Base-by-base conservation (phyloP, 768 basidiomycete genomes). In the Psilocybe cubensis region DNA sequence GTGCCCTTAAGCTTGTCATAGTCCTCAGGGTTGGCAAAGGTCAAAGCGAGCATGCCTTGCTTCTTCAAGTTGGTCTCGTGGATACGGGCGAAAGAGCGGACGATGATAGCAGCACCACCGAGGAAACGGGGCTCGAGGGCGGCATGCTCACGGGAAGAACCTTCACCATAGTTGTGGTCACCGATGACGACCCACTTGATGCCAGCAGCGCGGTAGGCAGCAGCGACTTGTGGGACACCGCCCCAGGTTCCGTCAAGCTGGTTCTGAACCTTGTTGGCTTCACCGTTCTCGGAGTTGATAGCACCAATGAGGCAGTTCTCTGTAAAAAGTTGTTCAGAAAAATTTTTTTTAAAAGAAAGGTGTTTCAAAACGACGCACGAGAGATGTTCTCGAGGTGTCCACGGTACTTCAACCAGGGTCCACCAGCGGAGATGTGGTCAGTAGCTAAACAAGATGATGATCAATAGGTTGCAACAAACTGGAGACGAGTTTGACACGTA, bases 391-490 rank as follows among this genome's bases (percentile, higher is more conserved):
- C 84, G 69, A 98, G 88, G 76, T 98, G 96, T 61, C 96, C 96
- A 81, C 96, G 94, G 83, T 96, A 98, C 79, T 98, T 98, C 80
- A 98, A 86, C 96, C 96, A 98, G 43, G 96, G 96, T 58, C 96
- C 96, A 81, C 96, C 96, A 70, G 96, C 96, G 59, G 89, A 92
- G 74, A 96, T 95, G 75, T 96, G 94, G 73, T 96, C 94, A 62
- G 94, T 95, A 40, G 94, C 84, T 86, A 58, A 1, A 46, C 53
- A 56, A 41, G 40, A 55, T 29, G 33, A 41, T 18, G 6, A 11
- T 51, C 33, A 51, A 47, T 20, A 10, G 44, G 38, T 56, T 55
- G 14, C 63, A 8, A 38, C 6, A 53, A 40, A 17, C n/a, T 28
- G 25, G 7, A 42, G 27, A 18, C 41, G 25, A 11, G 10, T 28